phyloP scores from a whole-genome alignment of 148 eudicot species.

The Silene conica region DNA sequence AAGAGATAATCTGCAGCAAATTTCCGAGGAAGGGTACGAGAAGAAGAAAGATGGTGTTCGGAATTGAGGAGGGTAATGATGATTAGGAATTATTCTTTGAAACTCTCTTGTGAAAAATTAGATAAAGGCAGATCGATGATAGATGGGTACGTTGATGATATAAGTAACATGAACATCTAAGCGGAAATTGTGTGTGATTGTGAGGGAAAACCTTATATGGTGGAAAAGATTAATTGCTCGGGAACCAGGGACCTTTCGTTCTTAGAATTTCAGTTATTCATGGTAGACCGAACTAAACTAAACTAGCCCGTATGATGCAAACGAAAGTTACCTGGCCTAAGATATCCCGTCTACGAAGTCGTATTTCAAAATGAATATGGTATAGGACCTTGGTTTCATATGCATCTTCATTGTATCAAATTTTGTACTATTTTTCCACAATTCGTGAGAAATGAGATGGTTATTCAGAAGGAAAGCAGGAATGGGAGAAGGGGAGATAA shows the following conservation, averaged over 20 bases:
- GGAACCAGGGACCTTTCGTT: background rate
- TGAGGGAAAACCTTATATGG: conserved; percentile 9
- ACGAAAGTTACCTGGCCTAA: too few relatives aligned
- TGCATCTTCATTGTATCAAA: too few relatives aligned
- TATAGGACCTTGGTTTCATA: too few relatives aligned
- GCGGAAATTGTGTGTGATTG: conserved; percentile 3
- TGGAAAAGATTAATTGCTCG: background rate
- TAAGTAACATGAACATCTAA: conserved; percentile 7
- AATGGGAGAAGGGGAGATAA: too few relatives aligned
- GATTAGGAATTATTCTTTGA: conserved; percentile 24
- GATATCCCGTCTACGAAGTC: too few relatives aligned
- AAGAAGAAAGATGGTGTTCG: background rate
- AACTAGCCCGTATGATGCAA: too few relatives aligned
- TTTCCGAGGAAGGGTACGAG: background rate
- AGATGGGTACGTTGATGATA: conserved; percentile 7
- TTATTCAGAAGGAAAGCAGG: too few relatives aligned
- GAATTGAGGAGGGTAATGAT: conserved; percentile 11
- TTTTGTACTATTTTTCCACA: too few relatives aligned
- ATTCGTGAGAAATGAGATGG: too few relatives aligned
- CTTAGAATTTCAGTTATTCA: background rate
- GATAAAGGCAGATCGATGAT: background rate
- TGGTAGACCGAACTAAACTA: background rate
- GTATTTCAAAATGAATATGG: too few relatives aligned
- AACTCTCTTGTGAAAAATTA: conserved; percentile 23
- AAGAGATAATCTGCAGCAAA: conserved; percentile 1